Percentiles rank a stretch among this genome's conserved stretches.
Conservation (phyloP, 192 early-diverging fungal genomes). For the Backusella mclennaniae region DNA sequence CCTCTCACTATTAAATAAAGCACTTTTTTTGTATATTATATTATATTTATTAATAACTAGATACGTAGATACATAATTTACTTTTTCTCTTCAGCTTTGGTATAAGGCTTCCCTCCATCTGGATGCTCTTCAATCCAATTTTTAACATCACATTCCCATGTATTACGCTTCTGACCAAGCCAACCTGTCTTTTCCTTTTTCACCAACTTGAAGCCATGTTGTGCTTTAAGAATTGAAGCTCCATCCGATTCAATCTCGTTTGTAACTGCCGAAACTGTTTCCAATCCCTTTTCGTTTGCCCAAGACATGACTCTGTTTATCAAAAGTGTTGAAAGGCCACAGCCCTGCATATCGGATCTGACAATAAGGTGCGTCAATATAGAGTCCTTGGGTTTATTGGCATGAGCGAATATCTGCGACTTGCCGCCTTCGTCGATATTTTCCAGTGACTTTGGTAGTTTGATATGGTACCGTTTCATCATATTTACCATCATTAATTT, state of each 20-base stretch:
- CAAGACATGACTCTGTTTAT: slow-evolving; percentile 27
- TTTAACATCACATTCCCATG: slow-evolving; percentile 22
- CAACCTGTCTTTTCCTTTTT: slow-evolving; percentile 17
- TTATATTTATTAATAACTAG: background rate
- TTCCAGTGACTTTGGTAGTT: slow-evolving; percentile 1
- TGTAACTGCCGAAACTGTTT: slow-evolving; percentile 20
- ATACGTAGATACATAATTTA: background rate
- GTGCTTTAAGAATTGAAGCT: slow-evolving; percentile 19
- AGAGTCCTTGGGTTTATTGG: slow-evolving; percentile 1
- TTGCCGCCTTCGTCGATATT: background rate
- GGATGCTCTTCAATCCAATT: slow-evolving; percentile 19
- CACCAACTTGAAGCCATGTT: slow-evolving; percentile 27
- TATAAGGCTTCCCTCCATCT: background rate
- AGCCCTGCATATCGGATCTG: slow-evolving; percentile 19
- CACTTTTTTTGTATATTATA: background rate
- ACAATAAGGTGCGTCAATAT: slow-evolving; percentile 19
- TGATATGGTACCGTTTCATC: slow-evolving; percentile 11
- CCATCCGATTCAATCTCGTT: slow-evolving; percentile 29
- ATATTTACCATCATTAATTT: slow-evolving; percentile 6
- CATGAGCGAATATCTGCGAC: background rate
- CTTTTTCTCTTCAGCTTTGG: background rate
- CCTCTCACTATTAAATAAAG: background rate
- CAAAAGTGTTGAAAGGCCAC: slow-evolving; percentile 31
- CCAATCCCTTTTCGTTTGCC: slow-evolving; percentile 23
- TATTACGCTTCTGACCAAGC: slow-evolving; percentile 23